Percentiles rank a stretch among this genome's conserved stretches.
These are phyloP conservation scores for Moesziomyces sp. DNA, from an alignment of 1,284 basidiomycete species.

Conservation along the genomic window DNA sequence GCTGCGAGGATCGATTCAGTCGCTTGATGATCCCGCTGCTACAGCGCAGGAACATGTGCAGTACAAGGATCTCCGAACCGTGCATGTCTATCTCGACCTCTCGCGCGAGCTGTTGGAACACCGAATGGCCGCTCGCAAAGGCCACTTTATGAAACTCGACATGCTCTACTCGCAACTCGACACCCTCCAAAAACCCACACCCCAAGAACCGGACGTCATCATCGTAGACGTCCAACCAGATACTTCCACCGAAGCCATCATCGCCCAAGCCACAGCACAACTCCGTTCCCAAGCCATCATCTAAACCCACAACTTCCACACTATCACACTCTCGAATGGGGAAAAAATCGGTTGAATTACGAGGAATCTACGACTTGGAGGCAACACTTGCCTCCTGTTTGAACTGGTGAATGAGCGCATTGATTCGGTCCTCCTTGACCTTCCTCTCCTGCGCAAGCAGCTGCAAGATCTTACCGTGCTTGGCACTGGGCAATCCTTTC, in stretches of 20 bases:
- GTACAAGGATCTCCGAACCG: constrained; percentile 69
- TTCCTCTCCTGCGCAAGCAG: constrained; percentile 43
- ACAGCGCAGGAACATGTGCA: constrained; percentile 21
- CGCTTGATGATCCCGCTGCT: constrained; percentile 68
- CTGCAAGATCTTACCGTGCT: constrained; percentile 57
- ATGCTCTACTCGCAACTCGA: constrained; percentile 89
- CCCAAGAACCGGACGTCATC: constrained; percentile 19
- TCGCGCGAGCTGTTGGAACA: constrained; percentile 74
- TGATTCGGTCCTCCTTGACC: constrained; percentile 50
- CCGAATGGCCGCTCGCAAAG: constrained; percentile 78
- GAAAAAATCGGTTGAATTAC: no score
- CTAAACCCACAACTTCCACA: no score
- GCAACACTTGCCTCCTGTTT: constrained; percentile 15
- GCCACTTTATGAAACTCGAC: constrained; percentile 87
- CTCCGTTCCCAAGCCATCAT: no score
- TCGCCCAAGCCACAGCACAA: background rate
- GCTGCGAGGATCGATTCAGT: constrained; percentile 71
- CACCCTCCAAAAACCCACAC: constrained; percentile 78
- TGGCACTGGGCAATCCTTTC: constrained; percentile 50
- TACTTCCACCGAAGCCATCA: constrained; percentile 14
- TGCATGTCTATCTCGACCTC: constrained; percentile 86
- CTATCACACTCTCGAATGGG: no score
- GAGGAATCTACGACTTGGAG: background rate
- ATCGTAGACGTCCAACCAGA: constrained; percentile 9
- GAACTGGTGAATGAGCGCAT: constrained; percentile 38